Evolutionary conservation across 352 stramenopile species (phyloP), one percentile per base, ranked within the genome.

Genomic region (Nothophytophthora sp.): DNA sequence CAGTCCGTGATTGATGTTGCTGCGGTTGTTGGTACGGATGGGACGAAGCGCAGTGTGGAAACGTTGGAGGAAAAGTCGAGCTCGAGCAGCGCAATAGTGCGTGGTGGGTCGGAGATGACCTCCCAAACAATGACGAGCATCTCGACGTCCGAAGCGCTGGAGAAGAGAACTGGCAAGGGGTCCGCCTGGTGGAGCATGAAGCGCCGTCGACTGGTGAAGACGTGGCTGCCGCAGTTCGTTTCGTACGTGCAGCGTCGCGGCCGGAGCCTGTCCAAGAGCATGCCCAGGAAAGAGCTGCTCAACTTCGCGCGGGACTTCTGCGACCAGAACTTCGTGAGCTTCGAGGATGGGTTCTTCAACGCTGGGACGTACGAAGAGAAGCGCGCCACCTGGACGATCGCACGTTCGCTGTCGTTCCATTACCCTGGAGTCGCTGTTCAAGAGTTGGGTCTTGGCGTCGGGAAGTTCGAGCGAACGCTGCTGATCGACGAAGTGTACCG

Each of bases 361-460:
- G 13, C 36, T 5, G 61, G 61, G 25, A 66, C 61, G 19, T 66
- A 65, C 28, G 61, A 70, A 59, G 61, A 70, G 39, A 65, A 70
- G 55, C 49, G 50, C 30, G 50, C 55, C 11, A 61, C 50, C 8
- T 70, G 61, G 61, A 70, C 46, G 8, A 70, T 66, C 46, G 61
- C 50, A 8, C 55, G 55, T 10, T 62, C 55, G 1, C 41, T 70
- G 19, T 61, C 61, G 10, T 65, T 70, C 32, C 61, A 70, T 20
- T 70, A 70, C 37, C 61, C 61, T 29, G 50, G 49, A n/a, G 61
- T 70, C 39, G 61, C 61, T 47, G 61, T 70, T 37, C 61, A 70
- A 24, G 50, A 70, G 29, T 29, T 70, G 22, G 61, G 55, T 25
- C 61, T 65, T 19, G 61, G 61, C 25, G 49, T 70, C 32, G 61